These are phyloP conservation scores for Carex myosuroides DNA, from an alignment of 176 grass and related monocot genomes.

Conservation along the genomic window DNA sequence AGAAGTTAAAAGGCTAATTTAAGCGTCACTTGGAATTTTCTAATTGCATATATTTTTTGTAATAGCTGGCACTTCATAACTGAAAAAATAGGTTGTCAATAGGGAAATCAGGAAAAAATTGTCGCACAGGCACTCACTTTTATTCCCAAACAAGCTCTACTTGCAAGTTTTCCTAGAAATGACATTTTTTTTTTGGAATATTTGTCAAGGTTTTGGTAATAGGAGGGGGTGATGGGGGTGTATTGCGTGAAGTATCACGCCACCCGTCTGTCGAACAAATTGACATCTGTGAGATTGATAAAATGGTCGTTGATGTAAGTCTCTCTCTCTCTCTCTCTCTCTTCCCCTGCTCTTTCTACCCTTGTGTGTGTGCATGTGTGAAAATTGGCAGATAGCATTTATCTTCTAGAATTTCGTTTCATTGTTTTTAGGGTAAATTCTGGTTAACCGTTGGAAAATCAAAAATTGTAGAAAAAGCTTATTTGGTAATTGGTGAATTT, in stretches of 20 bases:
- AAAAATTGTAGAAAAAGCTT: not conserved
- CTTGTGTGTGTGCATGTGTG: not conserved
- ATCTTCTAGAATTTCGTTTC: not conserved
- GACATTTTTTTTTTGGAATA: constrained; percentile 11
- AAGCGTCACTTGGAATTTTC: not conserved
- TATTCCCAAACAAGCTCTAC: not conserved
- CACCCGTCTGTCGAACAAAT: constrained; percentile 83
- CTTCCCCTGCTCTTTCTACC: not conserved
- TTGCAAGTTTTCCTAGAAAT: not conserved
- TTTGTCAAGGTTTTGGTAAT: constrained; percentile 77
- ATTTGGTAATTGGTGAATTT: not conserved
- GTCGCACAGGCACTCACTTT: not conserved
- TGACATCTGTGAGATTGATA: constrained; percentile 98
- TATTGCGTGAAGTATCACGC: constrained; percentile 82
- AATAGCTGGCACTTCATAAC: not conserved
- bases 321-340: not conserved
- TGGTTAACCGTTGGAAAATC: not conserved
- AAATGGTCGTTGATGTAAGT: constrained; percentile 97
- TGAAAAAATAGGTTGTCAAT: not conserved
- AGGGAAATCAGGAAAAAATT: not conserved
- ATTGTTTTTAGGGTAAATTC: not conserved
- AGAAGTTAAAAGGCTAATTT: not conserved
- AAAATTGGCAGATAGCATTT: not conserved
- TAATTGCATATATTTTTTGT: not conserved
- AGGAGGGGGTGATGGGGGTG: constrained; percentile 92